Percentiles rank a stretch among this genome's conserved stretches.
These are phyloP conservation scores for Fusarium tanahbumbuense DNA, from an alignment of 2,329 filamentous ascomycete species.

Conservation along the genomic window DNA sequence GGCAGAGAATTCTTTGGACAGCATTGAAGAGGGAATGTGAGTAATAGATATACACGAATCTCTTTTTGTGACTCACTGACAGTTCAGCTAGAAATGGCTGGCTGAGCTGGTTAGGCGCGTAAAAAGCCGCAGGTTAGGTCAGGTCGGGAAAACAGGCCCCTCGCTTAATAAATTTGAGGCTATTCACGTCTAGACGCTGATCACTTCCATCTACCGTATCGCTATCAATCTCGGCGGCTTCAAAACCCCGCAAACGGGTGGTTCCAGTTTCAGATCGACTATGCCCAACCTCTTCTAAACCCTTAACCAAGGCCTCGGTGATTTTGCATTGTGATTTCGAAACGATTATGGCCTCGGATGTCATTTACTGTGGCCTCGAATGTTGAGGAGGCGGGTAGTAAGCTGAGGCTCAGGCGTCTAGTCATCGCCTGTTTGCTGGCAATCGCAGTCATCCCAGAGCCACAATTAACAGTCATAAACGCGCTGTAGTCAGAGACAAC, in stretches of 20 bases:
- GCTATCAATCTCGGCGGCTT: conserved; percentile 21
- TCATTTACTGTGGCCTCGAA: not conserved
- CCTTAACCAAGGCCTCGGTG: not conserved
- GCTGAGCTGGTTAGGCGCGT: conserved; percentile 1
- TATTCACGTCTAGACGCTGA: conserved; percentile 20
- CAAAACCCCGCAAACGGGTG: conserved; percentile 18
- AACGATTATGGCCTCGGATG: not conserved
- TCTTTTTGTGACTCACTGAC: conserved; percentile 11
- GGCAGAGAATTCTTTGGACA: conserved; percentile 19
- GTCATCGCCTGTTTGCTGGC: not conserved
- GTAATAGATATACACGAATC: not conserved
- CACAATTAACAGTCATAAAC: not conserved
- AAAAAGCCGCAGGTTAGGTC: not conserved
- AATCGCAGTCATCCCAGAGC: not conserved
- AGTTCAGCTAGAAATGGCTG: not conserved
- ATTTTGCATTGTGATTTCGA: not conserved
- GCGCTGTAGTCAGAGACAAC: no score
- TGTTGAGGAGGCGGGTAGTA: not conserved
- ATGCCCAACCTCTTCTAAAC: conserved; percentile 25
- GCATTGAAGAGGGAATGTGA: not conserved
- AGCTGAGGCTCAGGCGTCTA: not conserved
- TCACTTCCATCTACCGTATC: conserved; percentile 7
- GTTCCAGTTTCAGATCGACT: conserved; percentile 22
- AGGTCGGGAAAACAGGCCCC: not conserved
- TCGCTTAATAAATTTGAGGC: conserved; percentile 17